Conservation (phyloP, 2,329 filamentous ascomycete genomes). For the Fusarium sp. region DNA sequence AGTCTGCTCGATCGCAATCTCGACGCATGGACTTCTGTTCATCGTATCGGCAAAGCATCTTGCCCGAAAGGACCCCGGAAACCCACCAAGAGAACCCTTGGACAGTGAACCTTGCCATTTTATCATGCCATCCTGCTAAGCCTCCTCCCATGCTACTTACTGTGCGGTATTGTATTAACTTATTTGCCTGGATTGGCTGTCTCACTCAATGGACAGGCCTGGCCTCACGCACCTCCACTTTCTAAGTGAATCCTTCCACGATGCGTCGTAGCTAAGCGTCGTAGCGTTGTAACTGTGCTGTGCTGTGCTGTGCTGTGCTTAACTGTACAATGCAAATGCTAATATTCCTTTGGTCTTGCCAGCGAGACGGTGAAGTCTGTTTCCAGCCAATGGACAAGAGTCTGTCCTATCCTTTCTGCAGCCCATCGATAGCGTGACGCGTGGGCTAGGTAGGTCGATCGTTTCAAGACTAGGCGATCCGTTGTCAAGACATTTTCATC, state of each 20-base stretch:
- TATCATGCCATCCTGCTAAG: conserved; percentile 25
- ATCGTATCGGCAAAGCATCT: conserved; percentile 13
- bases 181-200: conserved; percentile 17
- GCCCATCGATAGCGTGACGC: conserved; percentile 26
- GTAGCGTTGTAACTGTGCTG: not conserved
- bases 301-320: not conserved
- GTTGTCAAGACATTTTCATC: conserved; percentile 20
- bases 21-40: conserved; percentile 8
- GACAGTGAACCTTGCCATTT: conserved; percentile 5
- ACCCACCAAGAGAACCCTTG: conserved; percentile 27
- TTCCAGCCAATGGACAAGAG: conserved; percentile 13
- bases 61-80: conserved; percentile 11
- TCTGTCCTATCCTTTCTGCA: not conserved
- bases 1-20: not conserved
- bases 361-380: conserved; percentile 15
- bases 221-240: not conserved
- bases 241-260: conserved; percentile 7
- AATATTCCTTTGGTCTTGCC: not conserved
- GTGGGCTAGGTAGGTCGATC: conserved; percentile 20
- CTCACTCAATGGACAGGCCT: conserved; percentile 16
- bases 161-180: not conserved
- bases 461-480: conserved; percentile 28
- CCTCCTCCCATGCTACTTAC: not conserved
- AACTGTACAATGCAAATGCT: not conserved
- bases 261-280: not conserved